Conservation (phyloP, 2,329 filamentous ascomycete genomes). For the Neurospora crassa region DNA sequence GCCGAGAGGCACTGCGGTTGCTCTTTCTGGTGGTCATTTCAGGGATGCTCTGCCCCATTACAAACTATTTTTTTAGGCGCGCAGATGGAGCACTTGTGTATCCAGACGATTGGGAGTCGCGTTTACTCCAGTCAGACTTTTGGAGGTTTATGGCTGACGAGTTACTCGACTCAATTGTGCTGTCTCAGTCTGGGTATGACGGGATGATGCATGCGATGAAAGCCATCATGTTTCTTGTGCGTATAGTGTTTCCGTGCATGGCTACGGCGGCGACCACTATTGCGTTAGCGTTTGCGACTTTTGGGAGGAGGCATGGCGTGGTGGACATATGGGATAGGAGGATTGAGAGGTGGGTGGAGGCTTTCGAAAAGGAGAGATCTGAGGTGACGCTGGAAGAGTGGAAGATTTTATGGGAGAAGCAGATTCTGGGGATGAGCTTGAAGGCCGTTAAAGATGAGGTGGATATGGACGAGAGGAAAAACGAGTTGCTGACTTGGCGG, state of each 20-base stretch:
- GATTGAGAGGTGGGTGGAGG: neutral
- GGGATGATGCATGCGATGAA: too few species aligned
- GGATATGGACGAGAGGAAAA: neutral
- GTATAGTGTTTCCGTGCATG: neutral
- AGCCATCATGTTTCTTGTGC: neutral
- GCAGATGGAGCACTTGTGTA: neutral
- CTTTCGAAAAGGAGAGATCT: neutral
- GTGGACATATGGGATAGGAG: neutral
- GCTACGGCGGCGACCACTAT: accelerated
- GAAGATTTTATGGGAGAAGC: too few species aligned
- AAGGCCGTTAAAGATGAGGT: neutral
- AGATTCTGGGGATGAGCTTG: too few species aligned
- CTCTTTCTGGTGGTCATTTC: neutral
- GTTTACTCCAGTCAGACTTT: neutral
- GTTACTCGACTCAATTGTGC: too few species aligned
- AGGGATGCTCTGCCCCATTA: neutral
- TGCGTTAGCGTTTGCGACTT: neutral
- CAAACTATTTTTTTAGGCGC: neutral
- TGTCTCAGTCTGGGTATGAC: too few species aligned
- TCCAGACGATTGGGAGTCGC: neutral
- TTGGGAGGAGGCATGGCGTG: neutral
- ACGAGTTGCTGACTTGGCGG: neutral
- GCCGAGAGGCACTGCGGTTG: neutral
- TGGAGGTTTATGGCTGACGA: neutral
- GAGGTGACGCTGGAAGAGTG: too few species aligned